Base-by-base conservation (phyloP, 2,329 filamentous ascomycete genomes). In the Alternaria conjuncta region DNA sequence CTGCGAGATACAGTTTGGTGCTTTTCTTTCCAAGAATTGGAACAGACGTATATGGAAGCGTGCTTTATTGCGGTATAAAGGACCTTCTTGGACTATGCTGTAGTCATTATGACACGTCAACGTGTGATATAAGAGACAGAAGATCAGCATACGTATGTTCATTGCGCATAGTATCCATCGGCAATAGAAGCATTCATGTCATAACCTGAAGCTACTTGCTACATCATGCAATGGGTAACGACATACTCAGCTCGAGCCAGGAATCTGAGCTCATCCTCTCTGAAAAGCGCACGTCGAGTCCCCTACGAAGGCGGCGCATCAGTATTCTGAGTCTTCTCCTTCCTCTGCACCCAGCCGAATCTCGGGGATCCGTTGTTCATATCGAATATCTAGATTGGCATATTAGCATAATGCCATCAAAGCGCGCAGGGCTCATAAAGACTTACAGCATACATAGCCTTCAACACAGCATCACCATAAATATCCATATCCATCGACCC, bases 401-500 rank as follows among this genome's bases (percentile, higher is more conserved):
- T 2, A 25, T 69, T 18, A 30, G 28, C 10, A 11, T n/a, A n/a
- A n/a, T n/a, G n/a, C n/a, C n/a, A n/a, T n/a, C n/a, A n/a, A n/a
- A n/a, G n/a, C n/a, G n/a, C n/a, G n/a, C n/a, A n/a, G n/a, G n/a
- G n/a, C n/a, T n/a, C n/a, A n/a, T n/a, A n/a, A n/a, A n/a, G n/a
- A n/a, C 26, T 60, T 63, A 72, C 65, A 6, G 71, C 70, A 30
- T 74, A 74, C 51, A 73, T 63, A 15, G 66, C 70, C 63, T 75
- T 74, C 63, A 73, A 11, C 3, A 68, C 66, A 4, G 69, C 64
- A 53, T 73, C 70, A 5, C 69, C 71, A 18, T 66, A 70, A 8
- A 74, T 73, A 18, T 73, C 69, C 66, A 73, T 68, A 32, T 68
- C 59, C 65, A 71, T 71, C 12, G 51, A 62, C 5, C 71, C 71